Evolutionary conservation across 1,139 yeast genomes (phyloP).

Genomic region (Geotrichum restrictum): DNA sequence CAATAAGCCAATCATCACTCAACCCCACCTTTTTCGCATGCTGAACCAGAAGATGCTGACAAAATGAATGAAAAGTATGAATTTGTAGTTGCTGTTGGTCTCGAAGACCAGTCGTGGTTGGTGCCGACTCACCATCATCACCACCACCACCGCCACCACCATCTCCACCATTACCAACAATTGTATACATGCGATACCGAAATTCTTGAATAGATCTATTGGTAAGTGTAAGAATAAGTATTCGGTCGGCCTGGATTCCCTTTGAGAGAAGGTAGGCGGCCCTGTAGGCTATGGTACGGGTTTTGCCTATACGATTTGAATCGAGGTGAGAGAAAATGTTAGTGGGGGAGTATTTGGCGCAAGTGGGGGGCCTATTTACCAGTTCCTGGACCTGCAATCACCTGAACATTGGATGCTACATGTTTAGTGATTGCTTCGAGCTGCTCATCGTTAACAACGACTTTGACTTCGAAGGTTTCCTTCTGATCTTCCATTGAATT

Average conservation of each 20-base stretch:
- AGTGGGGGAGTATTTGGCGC: background rate
- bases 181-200: slow-evolving; percentile 51
- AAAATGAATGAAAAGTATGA: slow-evolving; percentile 86
- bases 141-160: too few relatives aligned
- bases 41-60: slow-evolving; percentile 52
- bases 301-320: slow-evolving; percentile 56
- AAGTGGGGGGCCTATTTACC: too few relatives aligned
- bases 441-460: slow-evolving; percentile 55
- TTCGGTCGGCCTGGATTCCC: slow-evolving; percentile 52
- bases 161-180: slow-evolving; percentile 22
- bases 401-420: slow-evolving; percentile 55
- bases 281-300: slow-evolving; percentile 72
- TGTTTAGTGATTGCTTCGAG: slow-evolving; percentile 57
- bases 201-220: slow-evolving; percentile 86
- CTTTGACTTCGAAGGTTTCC: slow-evolving; percentile 7
- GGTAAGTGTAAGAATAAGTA: slow-evolving; percentile 85
- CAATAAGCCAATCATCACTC: slow-evolving; percentile 46
- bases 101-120: too few relatives aligned
- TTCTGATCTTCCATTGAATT: background rate
- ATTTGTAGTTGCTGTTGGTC: slow-evolving; percentile 52
- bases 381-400: slow-evolving; percentile 91
- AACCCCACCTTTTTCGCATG: slow-evolving; percentile 56
- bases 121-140: too few relatives aligned
- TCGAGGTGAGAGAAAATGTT: slow-evolving; percentile 15
- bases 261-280: slow-evolving; percentile 64